phyloP scores from a whole-genome alignment of 148 eudicot genomes.

The Camellia sinensis region DNA sequence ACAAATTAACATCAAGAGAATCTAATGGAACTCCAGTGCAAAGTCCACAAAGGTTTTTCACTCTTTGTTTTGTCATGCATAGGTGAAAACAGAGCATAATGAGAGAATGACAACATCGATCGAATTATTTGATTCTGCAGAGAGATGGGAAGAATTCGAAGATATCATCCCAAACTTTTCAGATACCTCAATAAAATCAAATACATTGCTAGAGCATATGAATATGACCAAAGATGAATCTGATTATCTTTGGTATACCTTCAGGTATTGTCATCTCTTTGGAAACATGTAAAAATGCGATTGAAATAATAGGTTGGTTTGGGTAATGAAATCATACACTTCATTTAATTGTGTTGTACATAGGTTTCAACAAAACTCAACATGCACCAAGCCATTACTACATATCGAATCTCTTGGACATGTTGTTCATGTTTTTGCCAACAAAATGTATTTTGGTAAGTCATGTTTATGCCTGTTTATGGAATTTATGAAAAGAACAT shows the following conservation, averaged over 20 bases:
- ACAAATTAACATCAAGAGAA: background rate
- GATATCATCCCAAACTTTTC: constrained; percentile 31
- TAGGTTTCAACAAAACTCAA: constrained; percentile 34
- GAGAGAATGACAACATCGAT: constrained; percentile 27
- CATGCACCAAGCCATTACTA: constrained; percentile 30
- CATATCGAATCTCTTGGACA: constrained; percentile 33
- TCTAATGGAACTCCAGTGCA: background rate
- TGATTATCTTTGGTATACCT: constrained; percentile 54
- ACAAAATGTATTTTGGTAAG: constrained; percentile 32
- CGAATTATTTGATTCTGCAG: constrained; percentile 24
- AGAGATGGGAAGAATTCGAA: constrained; percentile 37
- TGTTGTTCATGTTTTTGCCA: constrained; percentile 37
- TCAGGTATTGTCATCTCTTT: constrained; percentile 28
- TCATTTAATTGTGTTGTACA: background rate
- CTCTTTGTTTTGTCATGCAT: background rate
- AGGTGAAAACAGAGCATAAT: constrained; percentile 34
- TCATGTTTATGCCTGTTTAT: background rate
- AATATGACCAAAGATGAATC: constrained; percentile 48
- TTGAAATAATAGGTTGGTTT: background rate
- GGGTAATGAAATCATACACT: background rate
- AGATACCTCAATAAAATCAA: constrained; percentile 31
- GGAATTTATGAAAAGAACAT: background rate
- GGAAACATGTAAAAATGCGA: background rate
- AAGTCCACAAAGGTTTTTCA: background rate
- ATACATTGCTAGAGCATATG: constrained; percentile 44